Conservation (phyloP, 148 eudicot genomes). For the Chenopodium formosanum region DNA sequence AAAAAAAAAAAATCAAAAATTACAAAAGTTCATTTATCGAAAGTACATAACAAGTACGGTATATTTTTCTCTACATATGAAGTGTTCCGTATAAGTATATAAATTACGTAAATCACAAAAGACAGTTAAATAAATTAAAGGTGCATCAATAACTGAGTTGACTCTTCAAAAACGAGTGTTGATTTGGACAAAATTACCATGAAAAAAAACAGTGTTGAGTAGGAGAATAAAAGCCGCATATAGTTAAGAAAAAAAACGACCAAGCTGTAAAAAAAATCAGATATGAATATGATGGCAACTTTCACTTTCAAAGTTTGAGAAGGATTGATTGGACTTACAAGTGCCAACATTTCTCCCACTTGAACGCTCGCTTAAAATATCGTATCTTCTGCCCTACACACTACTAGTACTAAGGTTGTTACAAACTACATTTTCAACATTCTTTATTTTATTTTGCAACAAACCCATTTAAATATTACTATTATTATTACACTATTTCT, state of each 20-base stretch:
- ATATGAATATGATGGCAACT: slow-evolving; percentile 8
- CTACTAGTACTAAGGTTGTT: slow-evolving; percentile 4
- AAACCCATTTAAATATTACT: background rate
- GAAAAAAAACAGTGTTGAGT: too few species aligned
- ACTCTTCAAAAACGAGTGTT: too few species aligned
- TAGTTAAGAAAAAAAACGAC: background rate
- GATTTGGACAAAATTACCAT: too few species aligned
- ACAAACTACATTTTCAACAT: background rate
- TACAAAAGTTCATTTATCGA: too few species aligned
- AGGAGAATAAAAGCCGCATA: too few species aligned
- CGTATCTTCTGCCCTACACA: slow-evolving; percentile 13
- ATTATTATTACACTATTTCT: background rate
- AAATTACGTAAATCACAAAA: too few species aligned
- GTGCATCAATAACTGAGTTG: too few species aligned
- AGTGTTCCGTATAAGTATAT: too few species aligned
- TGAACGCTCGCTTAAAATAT: slow-evolving; percentile 16
- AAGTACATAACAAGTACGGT: too few species aligned
- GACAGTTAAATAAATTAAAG: too few species aligned
- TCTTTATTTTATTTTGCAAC: background rate
- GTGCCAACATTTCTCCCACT: slow-evolving; percentile 27
- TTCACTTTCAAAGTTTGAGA: slow-evolving; percentile 23
- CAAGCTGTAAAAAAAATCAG: background rate
- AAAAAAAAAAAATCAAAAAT: too few species aligned
- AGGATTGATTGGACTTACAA: slow-evolving; percentile 27
- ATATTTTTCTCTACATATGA: too few species aligned